Conservation (phyloP, 1,284 basidiomycete species). For the Sanghuangporus baumii region DNA sequence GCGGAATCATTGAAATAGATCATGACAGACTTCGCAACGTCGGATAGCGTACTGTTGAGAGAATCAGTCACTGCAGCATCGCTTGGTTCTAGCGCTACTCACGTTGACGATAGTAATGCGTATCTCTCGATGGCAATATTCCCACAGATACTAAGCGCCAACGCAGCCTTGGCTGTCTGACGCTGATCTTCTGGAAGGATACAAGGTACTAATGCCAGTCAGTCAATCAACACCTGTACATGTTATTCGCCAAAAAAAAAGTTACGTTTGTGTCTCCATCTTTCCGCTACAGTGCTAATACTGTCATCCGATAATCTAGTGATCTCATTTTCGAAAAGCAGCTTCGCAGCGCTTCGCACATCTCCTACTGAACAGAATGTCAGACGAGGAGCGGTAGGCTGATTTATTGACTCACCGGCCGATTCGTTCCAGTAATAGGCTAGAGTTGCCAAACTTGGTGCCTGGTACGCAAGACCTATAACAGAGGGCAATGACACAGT, state of each 20-base stretch:
- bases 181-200: slow-evolving; percentile 50
- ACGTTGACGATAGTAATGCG: slow-evolving; percentile 71
- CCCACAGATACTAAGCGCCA: slow-evolving; percentile 77
- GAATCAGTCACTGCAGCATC: not conserved
- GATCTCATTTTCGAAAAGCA: slow-evolving; percentile 72
- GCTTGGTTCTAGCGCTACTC: slow-evolving; percentile 17
- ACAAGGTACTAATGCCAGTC: slow-evolving; percentile 57
- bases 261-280: slow-evolving; percentile 67
- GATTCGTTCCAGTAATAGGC: slow-evolving; percentile 72
- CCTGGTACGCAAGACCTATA: slow-evolving; percentile 52
- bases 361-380: slow-evolving; percentile 41
- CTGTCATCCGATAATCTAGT: slow-evolving; percentile 63
- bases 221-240: not conserved
- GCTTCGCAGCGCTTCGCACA: slow-evolving; percentile 66
- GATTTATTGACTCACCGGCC: slow-evolving; percentile 43
- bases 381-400: slow-evolving; percentile 4
- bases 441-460: slow-evolving; percentile 68
- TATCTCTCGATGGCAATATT: slow-evolving; percentile 82
- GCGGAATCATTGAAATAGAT: slow-evolving; percentile 71
- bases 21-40: slow-evolving; percentile 79
- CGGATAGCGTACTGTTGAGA: slow-evolving; percentile 63
- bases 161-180: slow-evolving; percentile 49
- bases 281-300: slow-evolving; percentile 52
- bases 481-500: slow-evolving; percentile 56
- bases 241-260: slow-evolving; percentile 2